Base-by-base conservation (phyloP, 306 rosid genomes). In the Arachis hypogaea region DNA sequence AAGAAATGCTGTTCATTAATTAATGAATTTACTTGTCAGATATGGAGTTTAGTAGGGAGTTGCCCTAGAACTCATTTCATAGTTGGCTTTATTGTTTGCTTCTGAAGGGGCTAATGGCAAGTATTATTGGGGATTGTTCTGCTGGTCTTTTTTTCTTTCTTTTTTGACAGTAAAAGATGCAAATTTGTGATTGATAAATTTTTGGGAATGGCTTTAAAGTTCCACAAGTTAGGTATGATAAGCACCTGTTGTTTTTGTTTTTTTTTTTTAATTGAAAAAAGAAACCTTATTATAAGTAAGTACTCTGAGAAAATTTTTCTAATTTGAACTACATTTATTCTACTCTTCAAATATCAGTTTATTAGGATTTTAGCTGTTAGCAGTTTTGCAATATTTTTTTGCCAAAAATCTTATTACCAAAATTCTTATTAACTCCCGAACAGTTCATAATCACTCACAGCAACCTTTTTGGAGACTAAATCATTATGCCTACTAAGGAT, bases 31-130 rank as follows among this genome's bases (percentile, higher is more conserved):
- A 36, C 22, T 30, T 68, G 65, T 55, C 41, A 11, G 14, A 45
- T 63, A 44, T 49, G 43, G 51, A 46, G 55, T 61, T 61, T 61
- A 10, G 66, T 38, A 40, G 14, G 65, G 22, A 61, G 45, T 4
- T 38, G 49, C 72, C 11, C 36, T 9, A 6, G 29, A 18, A 63
- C 40, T 41, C 11, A 38, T 40, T 69, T 38, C 73, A 66, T 43
- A 29, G 4, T 9, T 36, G 45, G 41, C 6, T 54, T 44, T 7
- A 10, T 28, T 69, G 44, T 11, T 54, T 45, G 56, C 54, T 10
- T 30, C 28, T 18, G 18, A 8, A 9, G 7, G 28, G 7, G 33
- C 56, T 16, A 7, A 14, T 43, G 41, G 41, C 40, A 41, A 11
- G 45, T 9, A 14, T 63, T 42, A 63, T 51, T 63, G 43, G 14